These are phyloP conservation scores for Thielaviopsis populi DNA, from an alignment of 2,329 filamentous ascomycete genomes.

Conservation along the genomic window DNA sequence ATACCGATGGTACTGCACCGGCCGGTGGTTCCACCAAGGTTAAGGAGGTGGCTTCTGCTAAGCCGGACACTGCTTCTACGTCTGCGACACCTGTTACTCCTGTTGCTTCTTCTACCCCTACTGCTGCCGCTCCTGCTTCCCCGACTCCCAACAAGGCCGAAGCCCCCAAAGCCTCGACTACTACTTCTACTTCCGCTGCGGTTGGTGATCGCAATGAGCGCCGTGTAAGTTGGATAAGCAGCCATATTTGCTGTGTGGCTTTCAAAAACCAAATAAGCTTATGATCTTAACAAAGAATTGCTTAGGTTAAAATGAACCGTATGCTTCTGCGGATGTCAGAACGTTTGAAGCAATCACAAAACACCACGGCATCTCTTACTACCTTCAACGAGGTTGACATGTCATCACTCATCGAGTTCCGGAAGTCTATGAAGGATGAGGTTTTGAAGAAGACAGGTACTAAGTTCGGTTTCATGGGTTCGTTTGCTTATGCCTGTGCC, in stretches of 20 bases:
- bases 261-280: too few relatives aligned
- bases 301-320: constrained; percentile 96
- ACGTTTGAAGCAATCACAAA: constrained; percentile 97
- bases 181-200: constrained; percentile 24
- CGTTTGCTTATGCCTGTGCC: constrained; percentile 79
- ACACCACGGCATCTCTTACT: constrained; percentile 89
- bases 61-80: constrained; percentile 6
- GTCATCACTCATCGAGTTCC: constrained; percentile 93
- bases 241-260: constrained; percentile 2
- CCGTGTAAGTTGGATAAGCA: constrained; percentile 43
- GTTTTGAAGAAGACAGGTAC: constrained; percentile 90
- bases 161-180: constrained; percentile 17
- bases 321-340: constrained; percentile 97
- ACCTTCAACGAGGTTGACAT: constrained; percentile 99
- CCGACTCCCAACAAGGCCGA: constrained; percentile 17
- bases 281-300: too few relatives aligned
- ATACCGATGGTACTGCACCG: constrained; percentile 41
- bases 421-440: constrained; percentile 94
- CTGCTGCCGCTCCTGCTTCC: constrained; percentile 6
- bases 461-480: constrained; percentile 99
- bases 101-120: constrained; percentile 20
- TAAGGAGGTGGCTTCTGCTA: background rate
- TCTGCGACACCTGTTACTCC: constrained; percentile 8
- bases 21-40: constrained; percentile 1
- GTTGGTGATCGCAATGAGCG: constrained; percentile 73